Evolutionary conservation across 495 filamentous ascomycete species (phyloP).

Genomic region (Hypoxylon trugodes): DNA sequence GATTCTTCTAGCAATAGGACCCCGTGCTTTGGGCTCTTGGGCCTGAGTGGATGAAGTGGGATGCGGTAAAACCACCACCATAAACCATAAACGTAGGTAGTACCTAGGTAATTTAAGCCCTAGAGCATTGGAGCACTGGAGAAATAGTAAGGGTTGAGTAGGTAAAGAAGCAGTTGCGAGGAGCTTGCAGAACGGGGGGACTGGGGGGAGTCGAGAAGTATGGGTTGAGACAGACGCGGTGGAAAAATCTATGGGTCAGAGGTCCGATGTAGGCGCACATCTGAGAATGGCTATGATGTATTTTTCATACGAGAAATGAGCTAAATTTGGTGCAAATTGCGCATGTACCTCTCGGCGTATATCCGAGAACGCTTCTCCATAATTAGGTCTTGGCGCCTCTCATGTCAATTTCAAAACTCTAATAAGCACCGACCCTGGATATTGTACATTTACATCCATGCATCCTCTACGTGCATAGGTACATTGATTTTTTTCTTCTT

Average conservation of each 20-base stretch:
- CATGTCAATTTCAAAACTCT: constrained; percentile 39
- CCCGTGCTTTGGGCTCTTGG: constrained; percentile 21
- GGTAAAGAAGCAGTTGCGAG: constrained; percentile 23
- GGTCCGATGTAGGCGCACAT: constrained; percentile 42
- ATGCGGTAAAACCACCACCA: background rate
- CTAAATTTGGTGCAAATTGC: background rate
- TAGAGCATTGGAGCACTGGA: too few relatives aligned
- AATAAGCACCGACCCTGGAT: constrained; percentile 24
- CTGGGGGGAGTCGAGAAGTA: constrained; percentile 34
- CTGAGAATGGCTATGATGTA: constrained; percentile 38
- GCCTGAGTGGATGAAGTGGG: background rate
- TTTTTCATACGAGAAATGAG: background rate
- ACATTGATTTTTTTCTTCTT: background rate
- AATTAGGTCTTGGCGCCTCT: constrained; percentile 27
- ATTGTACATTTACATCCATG: too few relatives aligned
- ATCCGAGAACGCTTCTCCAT: constrained; percentile 27
- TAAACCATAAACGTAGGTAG: background rate
- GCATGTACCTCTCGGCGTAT: constrained; percentile 24
- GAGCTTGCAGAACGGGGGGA: constrained; percentile 31
- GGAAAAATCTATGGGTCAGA: constrained; percentile 34
- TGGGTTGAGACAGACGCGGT: constrained; percentile 33
- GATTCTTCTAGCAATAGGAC: background rate
- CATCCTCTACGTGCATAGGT: background rate
- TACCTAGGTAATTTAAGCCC: too few relatives aligned
- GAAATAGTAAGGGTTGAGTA: too few relatives aligned